A percentile compares a stretch with the other conserved stretches of the same genome.
These are phyloP conservation scores for Epithemia pelagica DNA, from an alignment of 108 stramenopile genomes.

Conservation along the genomic window DNA sequence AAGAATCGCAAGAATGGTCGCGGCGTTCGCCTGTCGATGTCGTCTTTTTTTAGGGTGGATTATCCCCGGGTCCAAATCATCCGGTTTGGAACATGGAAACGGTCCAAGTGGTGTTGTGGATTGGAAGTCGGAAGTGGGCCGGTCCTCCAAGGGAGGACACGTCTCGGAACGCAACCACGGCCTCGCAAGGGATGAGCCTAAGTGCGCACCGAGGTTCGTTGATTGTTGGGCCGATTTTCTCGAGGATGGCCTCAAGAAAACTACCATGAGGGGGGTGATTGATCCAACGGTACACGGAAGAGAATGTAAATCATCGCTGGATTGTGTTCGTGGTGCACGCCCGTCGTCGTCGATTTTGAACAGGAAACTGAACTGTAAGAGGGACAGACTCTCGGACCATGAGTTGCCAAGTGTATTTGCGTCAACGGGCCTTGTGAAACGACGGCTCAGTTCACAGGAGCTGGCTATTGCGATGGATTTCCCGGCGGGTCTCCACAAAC, in stretches of 20 bases:
- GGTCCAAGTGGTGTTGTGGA: too few species aligned
- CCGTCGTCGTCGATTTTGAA: too few species aligned
- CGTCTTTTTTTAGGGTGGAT: background rate
- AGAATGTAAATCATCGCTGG: too few species aligned
- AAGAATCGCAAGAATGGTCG: too few species aligned
- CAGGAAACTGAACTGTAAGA: background rate
- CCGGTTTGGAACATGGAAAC: too few species aligned
- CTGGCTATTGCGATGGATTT: background rate
- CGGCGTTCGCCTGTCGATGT: background rate
- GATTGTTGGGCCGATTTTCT: background rate
- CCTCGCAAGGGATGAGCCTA: too few species aligned
- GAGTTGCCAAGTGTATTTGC: background rate
- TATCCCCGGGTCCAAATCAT: too few species aligned
- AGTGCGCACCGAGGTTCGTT: background rate
- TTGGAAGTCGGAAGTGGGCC: too few species aligned
- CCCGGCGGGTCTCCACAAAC: background rate
- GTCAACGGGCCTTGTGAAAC: background rate
- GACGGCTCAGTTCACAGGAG: background rate
- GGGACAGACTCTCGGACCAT: background rate
- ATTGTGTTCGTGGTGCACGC: too few species aligned
- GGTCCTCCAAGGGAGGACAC: too few species aligned
- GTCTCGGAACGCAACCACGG: too few species aligned
- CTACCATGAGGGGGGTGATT: background rate
- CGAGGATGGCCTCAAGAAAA: background rate
- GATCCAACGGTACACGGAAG: too few species aligned